A percentile compares a stretch with the other conserved stretches of the same genome.
These are phyloP conservation scores for Venturia aucupariae DNA, from an alignment of 2,329 filamentous ascomycete species.

Conservation along the genomic window DNA sequence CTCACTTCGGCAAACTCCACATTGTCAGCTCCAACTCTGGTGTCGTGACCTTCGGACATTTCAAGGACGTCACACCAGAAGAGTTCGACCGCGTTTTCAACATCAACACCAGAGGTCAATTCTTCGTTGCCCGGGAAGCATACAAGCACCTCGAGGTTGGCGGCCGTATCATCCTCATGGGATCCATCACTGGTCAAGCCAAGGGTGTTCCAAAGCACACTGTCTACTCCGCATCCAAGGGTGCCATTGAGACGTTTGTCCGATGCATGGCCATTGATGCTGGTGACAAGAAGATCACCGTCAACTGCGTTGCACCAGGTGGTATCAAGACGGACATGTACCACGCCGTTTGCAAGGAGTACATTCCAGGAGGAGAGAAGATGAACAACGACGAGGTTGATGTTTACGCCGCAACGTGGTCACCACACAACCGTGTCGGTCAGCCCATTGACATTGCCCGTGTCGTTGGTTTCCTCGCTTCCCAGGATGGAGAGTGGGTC, in stretches of 20 bases:
- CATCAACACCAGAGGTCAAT: slow-evolving; percentile 54
- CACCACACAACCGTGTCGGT: slow-evolving; percentile 54
- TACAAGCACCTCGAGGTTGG: slow-evolving; percentile 45
- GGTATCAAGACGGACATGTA: slow-evolving; percentile 51
- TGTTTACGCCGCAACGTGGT: slow-evolving; percentile 56
- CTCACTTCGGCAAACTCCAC: slow-evolving; percentile 57
- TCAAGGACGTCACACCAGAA: slow-evolving; percentile 45
- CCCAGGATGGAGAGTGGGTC: slow-evolving; percentile 49
- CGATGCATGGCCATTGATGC: slow-evolving; percentile 46
- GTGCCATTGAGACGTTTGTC: slow-evolving; percentile 45
- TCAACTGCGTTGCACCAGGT: slow-evolving; percentile 52
- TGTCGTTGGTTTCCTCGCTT: slow-evolving; percentile 51
- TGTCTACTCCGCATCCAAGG: slow-evolving; percentile 45
- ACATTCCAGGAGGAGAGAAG: slow-evolving; percentile 49
- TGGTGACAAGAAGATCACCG: slow-evolving; percentile 46
- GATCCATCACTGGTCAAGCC: slow-evolving; percentile 47
- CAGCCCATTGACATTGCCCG: slow-evolving; percentile 60
- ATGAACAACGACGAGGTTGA: slow-evolving; percentile 50
- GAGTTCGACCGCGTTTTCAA: slow-evolving; percentile 50
- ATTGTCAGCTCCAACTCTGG: slow-evolving; percentile 63
- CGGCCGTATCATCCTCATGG: slow-evolving; percentile 46
- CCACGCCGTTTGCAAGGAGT: slow-evolving; percentile 55
- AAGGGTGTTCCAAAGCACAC: slow-evolving; percentile 47
- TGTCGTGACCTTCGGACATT: slow-evolving; percentile 44
- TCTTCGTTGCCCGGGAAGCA: slow-evolving; percentile 51